A percentile compares a stretch with the other conserved stretches of the same genome.
phyloP scores from a whole-genome alignment of 306 rosid species.

The Gastrolobium villosum region DNA sequence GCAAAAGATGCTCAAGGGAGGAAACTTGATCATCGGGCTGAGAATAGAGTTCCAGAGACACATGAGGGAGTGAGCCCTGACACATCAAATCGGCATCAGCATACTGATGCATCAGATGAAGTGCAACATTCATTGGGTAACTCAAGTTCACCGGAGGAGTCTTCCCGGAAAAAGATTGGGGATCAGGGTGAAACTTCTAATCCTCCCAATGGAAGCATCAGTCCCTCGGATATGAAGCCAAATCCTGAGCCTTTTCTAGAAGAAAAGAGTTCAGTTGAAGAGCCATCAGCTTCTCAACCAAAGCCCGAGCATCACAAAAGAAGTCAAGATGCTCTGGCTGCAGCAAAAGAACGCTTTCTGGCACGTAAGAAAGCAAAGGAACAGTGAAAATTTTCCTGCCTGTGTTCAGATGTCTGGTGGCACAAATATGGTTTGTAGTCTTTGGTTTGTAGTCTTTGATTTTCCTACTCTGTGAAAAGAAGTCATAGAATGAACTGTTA shows the following conservation, averaged over 20 bases:
- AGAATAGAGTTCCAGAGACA: conserved; percentile 52
- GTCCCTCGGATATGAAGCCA: conserved; percentile 50
- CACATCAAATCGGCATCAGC: conserved; percentile 43
- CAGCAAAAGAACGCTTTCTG: conserved; percentile 86
- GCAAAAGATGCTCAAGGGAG: conserved; percentile 58
- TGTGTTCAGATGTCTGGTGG: conserved; percentile 11
- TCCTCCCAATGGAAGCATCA: conserved; percentile 39
- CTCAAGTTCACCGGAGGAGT: conserved; percentile 46
- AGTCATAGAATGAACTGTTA: conserved; percentile 22
- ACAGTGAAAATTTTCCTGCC: conserved; percentile 45
- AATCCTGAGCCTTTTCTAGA: conserved; percentile 25
- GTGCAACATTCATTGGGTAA: conserved; percentile 39
- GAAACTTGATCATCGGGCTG: conserved; percentile 53
- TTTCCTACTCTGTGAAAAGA: conserved; percentile 14
- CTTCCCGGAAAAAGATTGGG: conserved; percentile 46
- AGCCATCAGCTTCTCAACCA: conserved; percentile 55
- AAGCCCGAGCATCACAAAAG: conserved; percentile 77
- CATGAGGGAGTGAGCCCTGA: conserved; percentile 30
- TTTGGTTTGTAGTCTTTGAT: not conserved
- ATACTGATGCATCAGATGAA: conserved; percentile 45
- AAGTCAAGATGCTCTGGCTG: conserved; percentile 71
- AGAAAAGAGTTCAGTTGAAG: conserved; percentile 49
- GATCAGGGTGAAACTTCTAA: conserved; percentile 51
- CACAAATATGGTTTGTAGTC: not conserved
- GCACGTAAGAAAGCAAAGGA: conserved; percentile 78